Evolutionary conservation across 2,329 filamentous ascomycete species (phyloP).

Genomic region (Trichoderma koningiopsis): DNA sequence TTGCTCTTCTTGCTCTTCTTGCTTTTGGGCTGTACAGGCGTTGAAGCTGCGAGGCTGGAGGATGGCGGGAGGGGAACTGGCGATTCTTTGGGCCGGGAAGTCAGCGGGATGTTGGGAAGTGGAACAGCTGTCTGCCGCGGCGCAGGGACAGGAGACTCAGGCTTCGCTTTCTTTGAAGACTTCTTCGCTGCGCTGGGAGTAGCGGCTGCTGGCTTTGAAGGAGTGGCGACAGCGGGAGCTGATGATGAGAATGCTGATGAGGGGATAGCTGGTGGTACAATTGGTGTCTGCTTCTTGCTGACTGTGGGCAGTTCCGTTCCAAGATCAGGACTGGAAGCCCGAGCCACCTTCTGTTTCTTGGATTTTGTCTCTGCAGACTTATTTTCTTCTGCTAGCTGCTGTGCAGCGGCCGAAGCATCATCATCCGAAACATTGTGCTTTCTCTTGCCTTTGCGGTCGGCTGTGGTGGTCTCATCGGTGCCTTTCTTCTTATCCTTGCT

Average conservation of each 20-base stretch:
- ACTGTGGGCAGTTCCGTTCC: slow-evolving; percentile 36
- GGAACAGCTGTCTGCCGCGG: slow-evolving; percentile 39
- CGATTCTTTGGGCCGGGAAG: slow-evolving; percentile 34
- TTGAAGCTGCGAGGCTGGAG: slow-evolving; percentile 23
- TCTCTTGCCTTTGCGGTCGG: slow-evolving; percentile 41
- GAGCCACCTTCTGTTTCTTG: slow-evolving; percentile 44
- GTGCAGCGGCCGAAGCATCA: slow-evolving; percentile 40
- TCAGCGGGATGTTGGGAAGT: slow-evolving; percentile 41
- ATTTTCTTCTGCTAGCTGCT: slow-evolving; percentile 41
- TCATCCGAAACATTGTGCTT: slow-evolving; percentile 44
- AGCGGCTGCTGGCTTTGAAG: slow-evolving; percentile 32
- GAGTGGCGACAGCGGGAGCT: slow-evolving; percentile 30
- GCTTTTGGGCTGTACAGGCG: slow-evolving; percentile 32
- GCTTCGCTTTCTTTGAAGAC: slow-evolving; percentile 29
- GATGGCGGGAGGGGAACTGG: slow-evolving; percentile 31
- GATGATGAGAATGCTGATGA: slow-evolving; percentile 28
- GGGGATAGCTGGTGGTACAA: slow-evolving; percentile 39
- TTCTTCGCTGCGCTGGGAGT: slow-evolving; percentile 31
- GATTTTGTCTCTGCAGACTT: slow-evolving; percentile 45
- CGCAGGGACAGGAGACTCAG: slow-evolving; percentile 36
- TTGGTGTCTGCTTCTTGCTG: slow-evolving; percentile 38
- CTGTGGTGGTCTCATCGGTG: background rate
- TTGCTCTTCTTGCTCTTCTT: slow-evolving; percentile 38
- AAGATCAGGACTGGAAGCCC: slow-evolving; percentile 40
- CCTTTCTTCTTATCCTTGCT: slow-evolving; percentile 17